Percentiles rank a stretch among this genome's conserved stretches.
Conservation (phyloP, 2,329 filamentous ascomycete species). For the Epichloe glyceriae region DNA sequence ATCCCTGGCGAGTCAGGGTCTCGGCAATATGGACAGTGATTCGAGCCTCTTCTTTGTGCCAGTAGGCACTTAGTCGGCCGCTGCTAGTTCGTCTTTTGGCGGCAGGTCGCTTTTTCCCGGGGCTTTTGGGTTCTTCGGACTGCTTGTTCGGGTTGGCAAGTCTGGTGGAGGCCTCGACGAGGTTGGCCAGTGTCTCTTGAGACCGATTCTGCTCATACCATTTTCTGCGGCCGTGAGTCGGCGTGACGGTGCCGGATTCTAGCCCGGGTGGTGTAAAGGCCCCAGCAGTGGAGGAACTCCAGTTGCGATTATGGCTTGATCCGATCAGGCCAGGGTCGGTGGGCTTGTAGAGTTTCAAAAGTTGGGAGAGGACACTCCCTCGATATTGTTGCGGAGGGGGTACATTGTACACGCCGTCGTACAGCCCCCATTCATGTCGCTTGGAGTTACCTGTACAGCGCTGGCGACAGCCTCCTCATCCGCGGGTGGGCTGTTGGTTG, state of each 20-base stretch:
- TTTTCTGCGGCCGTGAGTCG: constrained; percentile 28
- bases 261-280: constrained; percentile 21
- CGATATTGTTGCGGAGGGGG: constrained; percentile 29
- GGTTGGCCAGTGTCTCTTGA: constrained; percentile 32
- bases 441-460: constrained; percentile 10
- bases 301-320: constrained; percentile 12
- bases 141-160: constrained; percentile 10
- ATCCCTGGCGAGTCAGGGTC: constrained; percentile 66
- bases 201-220: constrained; percentile 37
- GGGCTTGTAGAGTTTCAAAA: constrained; percentile 33
- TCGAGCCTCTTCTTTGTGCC: constrained; percentile 31
- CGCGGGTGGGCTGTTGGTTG: constrained; percentile 2
- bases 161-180: constrained; percentile 31
- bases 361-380: constrained; percentile 31
- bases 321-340: constrained; percentile 13
- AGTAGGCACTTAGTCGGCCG: constrained; percentile 24
- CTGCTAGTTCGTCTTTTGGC: constrained; percentile 25
- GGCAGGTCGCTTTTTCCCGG: constrained; percentile 20
- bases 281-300: constrained; percentile 16
- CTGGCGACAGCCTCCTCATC: constrained; percentile 9
- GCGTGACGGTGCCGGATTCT: constrained; percentile 26
- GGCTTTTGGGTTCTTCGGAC: constrained; percentile 9
- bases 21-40: constrained; percentile 43
- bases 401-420: constrained; percentile 28
- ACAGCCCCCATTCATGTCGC: constrained; percentile 26